A percentile compares a stretch with the other conserved stretches of the same genome.
Evolutionary conservation across 768 basidiomycete genomes (phyloP).

Genomic region (Rhodotorula graminis): DNA sequence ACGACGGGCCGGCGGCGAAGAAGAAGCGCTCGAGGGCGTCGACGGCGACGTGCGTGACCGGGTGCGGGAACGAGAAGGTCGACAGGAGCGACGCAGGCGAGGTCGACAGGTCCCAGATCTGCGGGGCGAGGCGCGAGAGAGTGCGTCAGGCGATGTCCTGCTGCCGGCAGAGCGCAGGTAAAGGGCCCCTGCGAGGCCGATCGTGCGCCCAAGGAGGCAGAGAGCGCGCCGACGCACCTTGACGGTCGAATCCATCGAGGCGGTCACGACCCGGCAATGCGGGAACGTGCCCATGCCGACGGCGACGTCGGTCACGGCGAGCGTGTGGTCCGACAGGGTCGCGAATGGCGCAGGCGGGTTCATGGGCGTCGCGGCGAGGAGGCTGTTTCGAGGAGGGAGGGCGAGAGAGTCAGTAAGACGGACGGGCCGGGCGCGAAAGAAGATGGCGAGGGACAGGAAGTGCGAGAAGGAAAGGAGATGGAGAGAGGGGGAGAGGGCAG

Average conservation of each 20-base stretch:
- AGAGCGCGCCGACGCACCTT: constrained; percentile 59
- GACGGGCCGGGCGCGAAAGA: neutral
- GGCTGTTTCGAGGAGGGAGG: neutral
- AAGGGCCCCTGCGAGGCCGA: no score
- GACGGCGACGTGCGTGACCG: constrained; percentile 66
- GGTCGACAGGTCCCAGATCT: constrained; percentile 75
- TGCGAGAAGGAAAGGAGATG: no score
- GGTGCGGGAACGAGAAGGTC: constrained; percentile 79
- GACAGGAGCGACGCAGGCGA: constrained; percentile 63
- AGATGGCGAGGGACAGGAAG: no score
- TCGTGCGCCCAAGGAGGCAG: neutral
- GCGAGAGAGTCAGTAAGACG: constrained; percentile 10
- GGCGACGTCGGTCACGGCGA: constrained; percentile 74
- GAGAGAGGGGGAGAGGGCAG: neutral
- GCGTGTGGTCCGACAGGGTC: constrained; percentile 82
- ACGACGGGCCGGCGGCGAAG: constrained; percentile 75
- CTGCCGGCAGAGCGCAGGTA: no score
- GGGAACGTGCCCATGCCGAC: constrained; percentile 78
- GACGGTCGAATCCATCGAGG: constrained; percentile 81
- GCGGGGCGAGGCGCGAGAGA: constrained; percentile 6
- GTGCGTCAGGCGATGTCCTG: no score
- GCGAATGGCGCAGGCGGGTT: constrained; percentile 60
- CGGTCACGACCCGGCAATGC: constrained; percentile 68
- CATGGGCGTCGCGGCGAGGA: constrained; percentile 26
- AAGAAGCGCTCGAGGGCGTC: constrained; percentile 82